Base-by-base conservation (phyloP, 2,329 filamentous ascomycete genomes). In the Ophiostoma quercus region DNA sequence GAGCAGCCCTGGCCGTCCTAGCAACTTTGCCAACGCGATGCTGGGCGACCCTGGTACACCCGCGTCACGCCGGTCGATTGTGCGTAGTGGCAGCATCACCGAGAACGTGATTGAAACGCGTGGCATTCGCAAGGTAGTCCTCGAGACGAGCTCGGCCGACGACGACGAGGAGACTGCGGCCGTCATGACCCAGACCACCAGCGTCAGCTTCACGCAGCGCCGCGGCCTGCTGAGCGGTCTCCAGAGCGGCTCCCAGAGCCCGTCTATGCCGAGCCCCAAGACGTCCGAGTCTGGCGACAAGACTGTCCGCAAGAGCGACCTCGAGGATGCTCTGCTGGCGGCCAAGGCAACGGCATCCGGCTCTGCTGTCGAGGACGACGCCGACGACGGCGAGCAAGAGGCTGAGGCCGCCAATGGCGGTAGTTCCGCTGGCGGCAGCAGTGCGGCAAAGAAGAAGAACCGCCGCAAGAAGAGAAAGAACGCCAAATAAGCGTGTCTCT, bases 31-130 rank as follows among this genome's bases (percentile, higher is more conserved):
- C 3, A 12, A 66, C 0, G n/a, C 63, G 5, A n/a, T 22, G 14
- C 29, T 29, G 11, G 66, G 71, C 68, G 34, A 75, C 67, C 72
- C 73, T 60, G 72, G 41, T 67, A 69, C 67, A 3, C 68, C 73
- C 9, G 3, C 5, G 8, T 71, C 74, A 2, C 74, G 74, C 22
- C 75, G 74, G 41, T 69, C 83, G 12, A 81, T 83, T 4, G 88
- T 88, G 6, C 84, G 90, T 70, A 92, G 88, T 74, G 91, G 91
- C 37, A 92, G 89, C 76, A 92, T 94, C 74, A 92, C 90, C 0
- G 90, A 94, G 78, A 91, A 90, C 72, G 82, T 91, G n/a, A 81
- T 93, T 70, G 89, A 94, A 75, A 83, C 89, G 1, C 87, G 89
- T 69, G 91, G 91, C 2, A 84, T 93, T 68, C 87, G 87, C 73